Percentiles rank a stretch among this genome's conserved stretches.
Evolutionary conservation across 176 grass and related monocot genomes (phyloP).

Genomic region (Bolboschoenus planiculmis): DNA sequence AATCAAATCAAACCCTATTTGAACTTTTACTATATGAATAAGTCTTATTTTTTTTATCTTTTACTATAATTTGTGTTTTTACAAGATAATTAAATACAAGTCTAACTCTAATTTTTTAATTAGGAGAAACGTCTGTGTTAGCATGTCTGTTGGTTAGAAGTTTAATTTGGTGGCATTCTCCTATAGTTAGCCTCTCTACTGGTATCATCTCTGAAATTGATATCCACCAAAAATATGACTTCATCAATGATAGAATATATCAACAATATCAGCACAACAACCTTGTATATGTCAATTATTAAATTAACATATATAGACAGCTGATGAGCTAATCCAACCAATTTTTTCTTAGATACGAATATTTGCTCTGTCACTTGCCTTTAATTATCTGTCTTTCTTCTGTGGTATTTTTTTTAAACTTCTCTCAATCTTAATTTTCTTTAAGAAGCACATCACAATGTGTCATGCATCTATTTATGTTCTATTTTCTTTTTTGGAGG

Average conservation of each 20-base stretch:
- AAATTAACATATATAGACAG: neutral
- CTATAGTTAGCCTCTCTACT: no score
- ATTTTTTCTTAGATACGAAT: neutral
- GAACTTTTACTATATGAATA: no score
- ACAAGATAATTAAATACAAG: no score
- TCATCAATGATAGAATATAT: neutral
- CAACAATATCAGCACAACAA: neutral
- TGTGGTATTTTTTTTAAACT: neutral
- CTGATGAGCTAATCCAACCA: neutral
- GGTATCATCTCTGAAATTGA: neutral
- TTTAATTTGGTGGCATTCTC: no score
- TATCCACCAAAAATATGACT: neutral
- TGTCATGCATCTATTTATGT: neutral
- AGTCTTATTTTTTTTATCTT: no score
- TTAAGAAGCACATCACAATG: neutral
- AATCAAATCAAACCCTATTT: no score
- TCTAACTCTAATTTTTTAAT: no score
- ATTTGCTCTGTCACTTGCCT: no score
- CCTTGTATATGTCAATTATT: neutral
- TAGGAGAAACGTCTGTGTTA: no score
- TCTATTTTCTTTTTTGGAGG: neutral
- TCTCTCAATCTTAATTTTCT: neutral
- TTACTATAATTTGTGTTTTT: no score
- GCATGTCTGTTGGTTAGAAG: no score
- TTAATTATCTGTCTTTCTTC: neutral